Conservation (phyloP, 2,329 filamentous ascomycete species). For the Sporothrix pseudoabietina region DNA sequence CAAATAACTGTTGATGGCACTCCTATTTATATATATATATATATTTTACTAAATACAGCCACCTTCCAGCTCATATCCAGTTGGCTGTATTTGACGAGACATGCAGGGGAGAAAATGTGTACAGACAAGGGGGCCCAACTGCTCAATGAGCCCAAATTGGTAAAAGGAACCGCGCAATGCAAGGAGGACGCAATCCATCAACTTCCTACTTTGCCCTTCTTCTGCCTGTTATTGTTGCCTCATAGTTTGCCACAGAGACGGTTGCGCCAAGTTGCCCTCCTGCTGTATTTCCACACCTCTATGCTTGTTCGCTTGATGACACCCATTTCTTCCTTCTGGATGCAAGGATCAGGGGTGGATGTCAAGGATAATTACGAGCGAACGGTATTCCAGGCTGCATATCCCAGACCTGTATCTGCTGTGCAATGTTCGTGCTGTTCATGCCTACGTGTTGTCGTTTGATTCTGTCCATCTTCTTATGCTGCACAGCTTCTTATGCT, state of each 20-base stretch:
- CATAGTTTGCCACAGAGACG: not conserved
- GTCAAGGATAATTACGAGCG: not conserved
- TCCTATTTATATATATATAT: too few relatives aligned
- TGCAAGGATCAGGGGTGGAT: slow-evolving; percentile 6
- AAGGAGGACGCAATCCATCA: not conserved
- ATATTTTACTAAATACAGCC: not conserved
- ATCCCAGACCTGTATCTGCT: not conserved
- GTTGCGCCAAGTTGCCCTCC: slow-evolving; percentile 16
- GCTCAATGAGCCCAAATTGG: too few relatives aligned
- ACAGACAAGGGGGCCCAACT: not conserved
- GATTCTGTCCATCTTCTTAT: not conserved
- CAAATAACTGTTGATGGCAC: not conserved
- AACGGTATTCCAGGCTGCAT: not conserved
- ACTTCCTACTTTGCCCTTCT: not conserved
- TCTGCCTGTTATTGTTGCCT: not conserved
- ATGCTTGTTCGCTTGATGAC: slow-evolving; percentile 35
- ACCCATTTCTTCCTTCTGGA: slow-evolving; percentile 24
- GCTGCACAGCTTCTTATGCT: not conserved
- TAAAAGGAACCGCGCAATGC: not conserved
- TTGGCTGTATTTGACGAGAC: slow-evolving; percentile 15
- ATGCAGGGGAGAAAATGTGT: not conserved
- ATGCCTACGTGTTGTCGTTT: not conserved
- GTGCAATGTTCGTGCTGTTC: slow-evolving; percentile 13
- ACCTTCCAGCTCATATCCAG: not conserved
- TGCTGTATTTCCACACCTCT: slow-evolving; percentile 32